A percentile compares a stretch with the other conserved stretches of the same genome.
Conservation (phyloP, 2,329 filamentous ascomycete genomes). For the Blastomyces gilchristii region DNA sequence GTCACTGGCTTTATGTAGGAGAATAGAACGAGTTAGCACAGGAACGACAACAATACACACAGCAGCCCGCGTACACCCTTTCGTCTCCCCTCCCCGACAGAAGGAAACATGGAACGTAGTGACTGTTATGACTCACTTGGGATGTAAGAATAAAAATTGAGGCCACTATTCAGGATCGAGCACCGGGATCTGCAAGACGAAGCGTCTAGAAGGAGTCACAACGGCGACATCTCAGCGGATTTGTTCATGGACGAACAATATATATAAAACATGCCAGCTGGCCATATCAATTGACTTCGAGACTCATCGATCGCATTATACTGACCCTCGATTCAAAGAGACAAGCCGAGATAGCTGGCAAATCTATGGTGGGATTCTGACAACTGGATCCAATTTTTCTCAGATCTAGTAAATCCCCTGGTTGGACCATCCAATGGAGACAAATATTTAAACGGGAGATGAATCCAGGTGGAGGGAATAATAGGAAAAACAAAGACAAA, state of each 20-base stretch:
- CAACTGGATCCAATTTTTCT: neutral
- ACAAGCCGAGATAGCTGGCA: neutral
- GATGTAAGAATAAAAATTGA: neutral
- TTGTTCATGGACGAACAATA: neutral
- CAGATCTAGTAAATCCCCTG: neutral
- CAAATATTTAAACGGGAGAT: neutral
- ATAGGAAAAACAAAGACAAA: neutral
- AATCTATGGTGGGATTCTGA: neutral
- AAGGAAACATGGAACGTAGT: neutral
- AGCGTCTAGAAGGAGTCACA: neutral
- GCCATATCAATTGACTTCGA: conserved; percentile 1
- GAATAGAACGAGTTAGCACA: conserved; percentile 1
- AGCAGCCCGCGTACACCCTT: neutral
- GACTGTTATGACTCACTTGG: conserved; percentile 5
- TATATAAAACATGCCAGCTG: conserved; percentile 4
- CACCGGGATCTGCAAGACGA: conserved; percentile 4
- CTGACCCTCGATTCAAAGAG: conserved; percentile 3
- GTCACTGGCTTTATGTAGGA: neutral
- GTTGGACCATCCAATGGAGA: neutral
- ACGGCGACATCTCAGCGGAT: conserved; percentile 1
- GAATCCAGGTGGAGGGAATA: neutral
- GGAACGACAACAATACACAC: neutral
- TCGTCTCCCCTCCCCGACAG: neutral
- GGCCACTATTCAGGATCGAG: conserved; percentile 5
- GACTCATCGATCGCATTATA: neutral